Conservation (phyloP, 306 rosid genomes). For the Glycine tomentella region DNA sequence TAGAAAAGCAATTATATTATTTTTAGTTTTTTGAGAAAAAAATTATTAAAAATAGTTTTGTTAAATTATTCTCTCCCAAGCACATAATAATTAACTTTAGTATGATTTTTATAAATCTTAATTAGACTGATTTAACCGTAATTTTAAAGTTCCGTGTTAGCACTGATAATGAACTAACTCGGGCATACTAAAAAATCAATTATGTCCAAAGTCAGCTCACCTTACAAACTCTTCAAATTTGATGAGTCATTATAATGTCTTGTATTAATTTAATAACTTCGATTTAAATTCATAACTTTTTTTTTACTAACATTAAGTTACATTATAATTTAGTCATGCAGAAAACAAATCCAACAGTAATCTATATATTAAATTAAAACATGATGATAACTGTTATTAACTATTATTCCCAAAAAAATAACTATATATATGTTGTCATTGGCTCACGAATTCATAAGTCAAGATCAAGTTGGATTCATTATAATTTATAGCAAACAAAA, state of each 20-base stretch:
- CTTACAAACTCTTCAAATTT: background rate
- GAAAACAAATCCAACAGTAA: too few species aligned
- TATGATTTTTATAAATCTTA: background rate
- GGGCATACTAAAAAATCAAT: background rate
- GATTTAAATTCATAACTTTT: too few species aligned
- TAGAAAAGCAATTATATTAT: background rate
- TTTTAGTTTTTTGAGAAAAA: background rate
- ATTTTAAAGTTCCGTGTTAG: background rate
- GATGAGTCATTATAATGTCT: background rate
- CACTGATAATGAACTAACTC: background rate
- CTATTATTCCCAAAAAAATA: too few species aligned
- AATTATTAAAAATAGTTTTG: background rate
- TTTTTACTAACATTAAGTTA: too few species aligned
- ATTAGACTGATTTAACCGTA: background rate
- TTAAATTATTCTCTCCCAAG: background rate
- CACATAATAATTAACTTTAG: background rate
- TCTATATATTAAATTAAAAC: too few species aligned
- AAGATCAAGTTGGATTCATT: too few species aligned
- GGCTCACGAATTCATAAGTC: too few species aligned
- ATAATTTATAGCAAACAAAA: too few species aligned
- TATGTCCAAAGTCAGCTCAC: background rate
- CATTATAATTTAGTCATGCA: too few species aligned
- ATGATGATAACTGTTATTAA: too few species aligned
- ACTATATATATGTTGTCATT: too few species aligned
- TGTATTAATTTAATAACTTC: too few species aligned